Evolutionary conservation across 2,329 filamentous ascomycete genomes (phyloP), one percentile per base, ranked within the genome.

Genomic region (Fusarium neocosmosporiellum): DNA sequence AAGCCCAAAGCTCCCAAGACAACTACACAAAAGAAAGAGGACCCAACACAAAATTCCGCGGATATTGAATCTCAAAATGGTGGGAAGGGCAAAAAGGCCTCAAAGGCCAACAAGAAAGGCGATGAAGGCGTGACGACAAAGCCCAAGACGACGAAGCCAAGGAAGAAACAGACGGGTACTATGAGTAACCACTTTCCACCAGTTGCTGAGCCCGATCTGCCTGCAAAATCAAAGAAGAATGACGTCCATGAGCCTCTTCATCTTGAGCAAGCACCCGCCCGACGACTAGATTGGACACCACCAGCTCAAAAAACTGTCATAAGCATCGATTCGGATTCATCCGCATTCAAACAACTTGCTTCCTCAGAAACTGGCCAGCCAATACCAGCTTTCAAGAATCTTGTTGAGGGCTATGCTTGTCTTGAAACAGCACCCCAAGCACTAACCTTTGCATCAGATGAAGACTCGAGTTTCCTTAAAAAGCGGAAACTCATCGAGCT

Each of bases 251-350:
- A 83, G 57, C 77, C 82, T 1, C 73, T 84, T 4, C 75, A 80
- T 22, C 66, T 86, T 10, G 86, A 88, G 59, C 80, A 79, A 53
- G 92, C 92, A 9, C 79, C 88, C 29, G 84, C 82, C 53, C 85
- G 92, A 67, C 86, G 90, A 67, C 77, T 82, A 16, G 86, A 91
- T 66, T 95, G 93, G 93, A 95, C 93, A 1, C 93, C 92, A 3
- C 87, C 90, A 5, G 86, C 84, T 54, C 78, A 84, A 36, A 84
- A 84, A 46, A 74, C 72, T 1, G 65, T 78, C 4, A 67, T 78
- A 65, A 75, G 69, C 41, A 71, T 80, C 4, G 78, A 78, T 16
- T 79, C 80, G 0, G 80, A 80, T 8, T 79, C 81, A 1, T 82
- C 83, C 0, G 74, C 63, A 9, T 41, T 70, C 8, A 68, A 75